Percentiles rank a stretch among this genome's conserved stretches.
phyloP scores from a whole-genome alignment of 106 monocot species.

The Dactylorhiza incarnata region DNA sequence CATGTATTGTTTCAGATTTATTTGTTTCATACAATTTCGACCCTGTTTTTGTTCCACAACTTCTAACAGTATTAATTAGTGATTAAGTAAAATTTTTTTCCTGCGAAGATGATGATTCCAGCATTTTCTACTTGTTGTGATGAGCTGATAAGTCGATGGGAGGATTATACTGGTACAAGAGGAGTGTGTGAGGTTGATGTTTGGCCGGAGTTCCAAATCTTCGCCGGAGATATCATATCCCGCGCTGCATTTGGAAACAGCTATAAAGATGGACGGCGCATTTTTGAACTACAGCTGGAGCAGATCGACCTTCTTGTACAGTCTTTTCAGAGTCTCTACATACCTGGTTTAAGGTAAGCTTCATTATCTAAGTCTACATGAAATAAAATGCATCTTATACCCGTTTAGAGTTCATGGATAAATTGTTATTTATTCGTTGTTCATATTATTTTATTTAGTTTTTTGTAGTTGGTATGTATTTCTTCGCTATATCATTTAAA shows the following conservation, averaged over 20 bases:
- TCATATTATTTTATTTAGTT: too few relatives aligned
- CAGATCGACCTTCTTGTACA: constrained; percentile 14
- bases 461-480: too few relatives aligned
- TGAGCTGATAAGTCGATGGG: constrained; percentile 16
- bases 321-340: constrained; percentile 4
- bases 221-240: constrained; percentile 60
- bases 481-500: too few relatives aligned
- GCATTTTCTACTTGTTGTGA: constrained; percentile 15
- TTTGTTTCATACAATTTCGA: too few relatives aligned
- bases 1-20: too few relatives aligned
- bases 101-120: constrained; percentile 17
- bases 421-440: too few relatives aligned
- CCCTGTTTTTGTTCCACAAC: too few relatives aligned
- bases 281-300: constrained; percentile 37
- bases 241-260: constrained; percentile 43
- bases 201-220: constrained; percentile 27
- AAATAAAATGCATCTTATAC: too few relatives aligned
- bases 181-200: constrained; percentile 12
- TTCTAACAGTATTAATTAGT: too few relatives aligned
- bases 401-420: too few relatives aligned
- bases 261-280: constrained; percentile 27
- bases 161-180: not conserved
- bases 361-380: not conserved
- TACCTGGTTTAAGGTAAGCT: constrained; percentile 33
- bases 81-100: too few relatives aligned